Base-by-base conservation (phyloP, 2,329 filamentous ascomycete genomes). In the Colletotrichum cordylinicola region DNA sequence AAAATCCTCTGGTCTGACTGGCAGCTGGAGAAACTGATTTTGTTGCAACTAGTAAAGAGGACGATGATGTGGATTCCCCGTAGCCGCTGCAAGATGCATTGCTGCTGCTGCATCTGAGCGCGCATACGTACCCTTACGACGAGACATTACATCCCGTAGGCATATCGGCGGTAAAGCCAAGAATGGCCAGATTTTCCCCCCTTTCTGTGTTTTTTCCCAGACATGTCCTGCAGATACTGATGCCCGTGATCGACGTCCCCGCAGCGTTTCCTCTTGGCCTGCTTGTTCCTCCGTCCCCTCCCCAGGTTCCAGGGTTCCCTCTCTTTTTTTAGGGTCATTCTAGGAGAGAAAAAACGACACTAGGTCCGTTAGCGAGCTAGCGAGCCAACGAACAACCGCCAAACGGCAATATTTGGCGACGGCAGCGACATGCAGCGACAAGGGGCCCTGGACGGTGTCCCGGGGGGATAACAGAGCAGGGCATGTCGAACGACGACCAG, bases 221-320 rank as follows among this genome's bases (percentile, higher is more conserved):
- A 39, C 70, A 62, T 48, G 16, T 67, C 27, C 65, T 62, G 65
- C 56, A 70, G 67, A 43, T 52, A 37, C 43, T 48, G 71, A 74
- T 48, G 67, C 67, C 67, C 60, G 72, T 71, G 72, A 74, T 74
- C 72, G 67, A 71, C 72, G 67, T 65, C 58, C 72, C 67, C 67
- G 35, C 72, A 35, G 67, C 21, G 43, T 71, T 66, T 66, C 58
- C 13, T 64, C 71, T 70, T 74, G 58, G 67, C 67, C 29, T 31
- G 9, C 21, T 10, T 56, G 10, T 10, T 5, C 24, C 52, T 56
- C 10, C 12, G n/a, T 56, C 8, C n/a, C 27, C 9, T n/a, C 21
- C 29, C 29, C 18, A 13, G 18, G 31, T 33, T 33, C 21, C 24
- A 16, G 55, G 55, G 8, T 13, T 4, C 29, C 16, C 24, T 33